These are phyloP conservation scores for Claviceps capensis DNA, from an alignment of 2,329 filamentous ascomycete species.

Conservation along the genomic window DNA sequence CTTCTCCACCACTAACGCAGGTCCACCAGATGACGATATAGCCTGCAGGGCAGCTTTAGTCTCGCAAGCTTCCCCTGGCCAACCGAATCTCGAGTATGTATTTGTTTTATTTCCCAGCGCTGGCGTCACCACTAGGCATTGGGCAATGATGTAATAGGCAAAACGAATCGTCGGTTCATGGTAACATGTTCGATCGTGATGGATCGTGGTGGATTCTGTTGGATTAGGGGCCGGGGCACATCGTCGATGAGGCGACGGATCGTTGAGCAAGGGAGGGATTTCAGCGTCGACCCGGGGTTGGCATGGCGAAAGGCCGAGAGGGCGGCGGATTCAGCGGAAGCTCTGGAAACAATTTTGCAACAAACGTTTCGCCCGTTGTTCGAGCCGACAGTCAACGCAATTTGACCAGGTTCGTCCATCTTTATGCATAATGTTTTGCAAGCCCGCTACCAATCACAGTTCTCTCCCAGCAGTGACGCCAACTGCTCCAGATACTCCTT, in stretches of 20 bases:
- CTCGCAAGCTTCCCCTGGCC: neutral
- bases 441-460: constrained; percentile 48
- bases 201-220: neutral
- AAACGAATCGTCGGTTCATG: neutral
- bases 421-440: neutral
- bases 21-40: neutral
- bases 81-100: neutral
- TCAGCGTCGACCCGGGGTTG: neutral
- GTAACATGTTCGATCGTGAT: neutral
- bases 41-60: neutral
- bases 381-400: neutral
- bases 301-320: neutral
- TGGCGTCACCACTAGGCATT: neutral
- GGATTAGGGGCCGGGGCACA: neutral
- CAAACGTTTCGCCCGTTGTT: neutral
- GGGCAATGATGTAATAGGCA: too few species aligned
- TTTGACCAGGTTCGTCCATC: neutral
- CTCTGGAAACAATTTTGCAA: neutral
- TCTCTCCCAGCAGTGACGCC: constrained; percentile 41
- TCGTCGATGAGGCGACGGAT: neutral
- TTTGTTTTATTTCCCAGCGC: neutral
- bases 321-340: neutral
- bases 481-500: constrained; percentile 51
- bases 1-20: neutral
- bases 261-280: neutral